phyloP scores from a whole-genome alignment of 495 filamentous ascomycete species.

The Amphirosellinia nigrospora region DNA sequence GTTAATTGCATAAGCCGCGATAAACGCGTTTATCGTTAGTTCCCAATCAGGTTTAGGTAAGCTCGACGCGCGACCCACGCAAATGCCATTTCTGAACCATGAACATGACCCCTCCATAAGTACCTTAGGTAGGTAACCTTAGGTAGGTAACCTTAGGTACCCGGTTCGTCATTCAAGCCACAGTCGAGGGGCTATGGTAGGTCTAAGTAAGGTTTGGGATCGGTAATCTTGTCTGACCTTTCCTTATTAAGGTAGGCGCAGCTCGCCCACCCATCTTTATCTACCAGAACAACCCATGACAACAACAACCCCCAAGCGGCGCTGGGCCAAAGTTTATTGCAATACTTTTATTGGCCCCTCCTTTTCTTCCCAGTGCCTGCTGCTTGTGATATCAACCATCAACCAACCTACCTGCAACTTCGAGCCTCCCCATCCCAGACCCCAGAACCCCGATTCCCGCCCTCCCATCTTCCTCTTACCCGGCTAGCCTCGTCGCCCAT shows the following conservation, averaged over 20 bases:
- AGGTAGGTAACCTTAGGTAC: not conserved
- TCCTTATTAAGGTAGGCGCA: not conserved
- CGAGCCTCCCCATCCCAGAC: slow-evolving; percentile 10
- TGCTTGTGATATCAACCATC: slow-evolving; percentile 18
- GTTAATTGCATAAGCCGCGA: slow-evolving; percentile 7
- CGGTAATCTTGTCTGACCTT: not conserved
- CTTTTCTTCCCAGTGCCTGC: slow-evolving; percentile 12
- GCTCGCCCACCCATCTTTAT: not conserved
- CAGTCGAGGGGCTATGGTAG: not conserved
- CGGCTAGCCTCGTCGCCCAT: slow-evolving; percentile 15
- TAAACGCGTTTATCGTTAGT: not conserved
- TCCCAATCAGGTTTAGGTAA: not conserved
- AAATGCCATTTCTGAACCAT: too few relatives aligned
- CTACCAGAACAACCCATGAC: not conserved
- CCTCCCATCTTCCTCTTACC: not conserved
- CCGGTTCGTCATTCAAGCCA: not conserved
- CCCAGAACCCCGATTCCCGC: not conserved
- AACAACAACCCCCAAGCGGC: not conserved
- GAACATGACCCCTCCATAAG: not conserved
- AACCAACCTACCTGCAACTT: slow-evolving; percentile 7
- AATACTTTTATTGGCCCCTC: slow-evolving; percentile 21
- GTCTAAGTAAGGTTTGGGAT: too few relatives aligned
- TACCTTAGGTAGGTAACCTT: not conserved
- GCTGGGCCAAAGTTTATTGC: slow-evolving; percentile 8
- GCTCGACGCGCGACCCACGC: not conserved